Percentiles rank a stretch among this genome's conserved stretches.
Conservation (phyloP, 2,329 filamentous ascomycete genomes). For the Salinomyces thailandicus region DNA sequence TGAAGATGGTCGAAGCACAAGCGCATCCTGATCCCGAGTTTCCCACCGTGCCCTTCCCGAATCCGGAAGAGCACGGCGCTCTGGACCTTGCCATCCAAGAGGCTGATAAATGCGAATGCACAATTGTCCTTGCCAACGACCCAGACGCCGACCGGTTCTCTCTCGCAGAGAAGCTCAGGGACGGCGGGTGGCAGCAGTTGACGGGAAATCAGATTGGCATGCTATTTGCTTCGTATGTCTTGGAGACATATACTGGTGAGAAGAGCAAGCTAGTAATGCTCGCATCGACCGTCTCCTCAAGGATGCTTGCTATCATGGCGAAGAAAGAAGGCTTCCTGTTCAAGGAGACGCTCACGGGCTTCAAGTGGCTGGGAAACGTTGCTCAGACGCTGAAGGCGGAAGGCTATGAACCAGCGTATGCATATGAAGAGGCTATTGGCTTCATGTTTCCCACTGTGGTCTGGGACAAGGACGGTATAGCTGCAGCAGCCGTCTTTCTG, state of each 20-base stretch:
- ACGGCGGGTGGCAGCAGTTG: conserved; percentile 48
- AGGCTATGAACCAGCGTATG: conserved; percentile 45
- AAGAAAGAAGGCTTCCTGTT: conserved; percentile 45
- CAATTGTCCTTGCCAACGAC: conserved; percentile 51
- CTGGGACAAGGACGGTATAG: conserved; percentile 55
- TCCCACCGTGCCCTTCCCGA: conserved; percentile 54
- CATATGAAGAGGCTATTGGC: conserved; percentile 56
- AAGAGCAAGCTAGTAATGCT: conserved; percentile 43
- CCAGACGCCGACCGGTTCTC: conserved; percentile 57
- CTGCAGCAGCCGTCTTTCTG: conserved; percentile 50
- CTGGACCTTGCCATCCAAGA: conserved; percentile 48
- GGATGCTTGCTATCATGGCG: conserved; percentile 52
- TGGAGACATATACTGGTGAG: conserved; percentile 37
- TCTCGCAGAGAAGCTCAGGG: conserved; percentile 46
- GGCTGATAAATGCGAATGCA: conserved; percentile 40
- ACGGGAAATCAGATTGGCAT: conserved; percentile 57
- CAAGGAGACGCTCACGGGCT: conserved; percentile 53
- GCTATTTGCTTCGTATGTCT: conserved; percentile 47
- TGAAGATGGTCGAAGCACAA: conserved; percentile 42
- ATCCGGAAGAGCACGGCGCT: conserved; percentile 55
- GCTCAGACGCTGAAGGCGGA: conserved; percentile 41
- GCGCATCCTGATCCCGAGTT: conserved; percentile 52
- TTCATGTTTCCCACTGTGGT: conserved; percentile 56
- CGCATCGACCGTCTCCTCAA: conserved; percentile 52
- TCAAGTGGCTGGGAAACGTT: conserved; percentile 58